Evolutionary conservation across 306 rosid species (phyloP).

Genomic region (Cicer judaicum): DNA sequence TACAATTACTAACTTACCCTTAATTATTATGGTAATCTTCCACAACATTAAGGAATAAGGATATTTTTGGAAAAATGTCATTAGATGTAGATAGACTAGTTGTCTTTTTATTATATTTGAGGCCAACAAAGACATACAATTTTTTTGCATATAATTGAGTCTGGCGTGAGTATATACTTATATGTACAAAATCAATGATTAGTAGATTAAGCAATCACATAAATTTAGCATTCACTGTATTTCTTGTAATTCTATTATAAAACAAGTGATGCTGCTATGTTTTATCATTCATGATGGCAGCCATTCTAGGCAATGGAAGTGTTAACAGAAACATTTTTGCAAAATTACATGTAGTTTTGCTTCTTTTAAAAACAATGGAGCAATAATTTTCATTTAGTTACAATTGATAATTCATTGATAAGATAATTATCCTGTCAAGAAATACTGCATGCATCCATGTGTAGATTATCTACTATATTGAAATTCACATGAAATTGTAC

Average conservation of each 20-base stretch:
- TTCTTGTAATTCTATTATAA: background rate
- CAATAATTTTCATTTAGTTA: background rate
- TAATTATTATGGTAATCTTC: too few species aligned
- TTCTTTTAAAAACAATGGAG: slow-evolving; percentile 28
- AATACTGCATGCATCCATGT: slow-evolving; percentile 3
- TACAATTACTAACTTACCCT: too few species aligned
- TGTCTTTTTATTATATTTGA: too few species aligned
- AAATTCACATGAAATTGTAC: slow-evolving; percentile 8
- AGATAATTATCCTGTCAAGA: slow-evolving; percentile 8
- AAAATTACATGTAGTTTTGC: slow-evolving; percentile 21
- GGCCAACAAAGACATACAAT: too few species aligned
- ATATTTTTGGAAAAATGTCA: too few species aligned
- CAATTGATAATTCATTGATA: slow-evolving; percentile 26
- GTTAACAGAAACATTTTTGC: slow-evolving; percentile 6
- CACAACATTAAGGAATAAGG: too few species aligned
- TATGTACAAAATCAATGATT: background rate
- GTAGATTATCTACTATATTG: background rate
- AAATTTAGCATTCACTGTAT: background rate
- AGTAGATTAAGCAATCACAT: background rate
- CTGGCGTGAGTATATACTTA: background rate
- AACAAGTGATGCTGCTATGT: background rate
- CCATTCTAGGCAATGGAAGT: slow-evolving; percentile 10
- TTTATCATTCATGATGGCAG: background rate
- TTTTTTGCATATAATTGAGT: too few species aligned
- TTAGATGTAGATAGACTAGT: too few species aligned